Evolutionary conservation across 2,329 filamentous ascomycete species (phyloP).

Genomic region (Nannizzia gypsea): DNA sequence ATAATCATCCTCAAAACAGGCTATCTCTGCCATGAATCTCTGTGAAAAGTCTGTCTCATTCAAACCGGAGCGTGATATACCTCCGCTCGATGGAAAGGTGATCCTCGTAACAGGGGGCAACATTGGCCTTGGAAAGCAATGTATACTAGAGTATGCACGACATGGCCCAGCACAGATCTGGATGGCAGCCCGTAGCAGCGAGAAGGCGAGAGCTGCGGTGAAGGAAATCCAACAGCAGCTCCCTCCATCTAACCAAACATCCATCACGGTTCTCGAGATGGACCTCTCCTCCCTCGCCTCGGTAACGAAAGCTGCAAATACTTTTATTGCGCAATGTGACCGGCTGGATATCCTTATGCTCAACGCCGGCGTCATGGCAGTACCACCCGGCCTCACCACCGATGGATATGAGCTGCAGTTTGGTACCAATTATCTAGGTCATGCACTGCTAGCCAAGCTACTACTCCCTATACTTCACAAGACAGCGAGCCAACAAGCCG

Average conservation of each 20-base stretch:
- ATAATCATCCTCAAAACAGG: too few relatives aligned
- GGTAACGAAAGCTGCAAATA: slow-evolving; percentile 33
- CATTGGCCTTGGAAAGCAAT: slow-evolving; percentile 37
- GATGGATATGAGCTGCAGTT: slow-evolving; percentile 36
- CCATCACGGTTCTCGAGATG: slow-evolving; percentile 37
- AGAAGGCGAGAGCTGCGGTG: slow-evolving; percentile 35
- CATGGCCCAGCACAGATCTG: slow-evolving; percentile 44
- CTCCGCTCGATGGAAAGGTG: slow-evolving; percentile 38
- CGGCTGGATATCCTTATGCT: slow-evolving; percentile 37
- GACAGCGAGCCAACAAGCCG: slow-evolving; percentile 20
- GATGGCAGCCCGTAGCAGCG: slow-evolving; percentile 40
- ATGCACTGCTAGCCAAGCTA: slow-evolving; percentile 35
- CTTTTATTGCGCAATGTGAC: slow-evolving; percentile 29
- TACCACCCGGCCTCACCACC: slow-evolving; percentile 26
- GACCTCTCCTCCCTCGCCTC: slow-evolving; percentile 42
- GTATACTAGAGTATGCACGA: slow-evolving; percentile 36
- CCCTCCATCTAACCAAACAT: slow-evolving; percentile 13
- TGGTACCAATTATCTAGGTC: slow-evolving; percentile 38
- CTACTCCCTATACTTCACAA: slow-evolving; percentile 31
- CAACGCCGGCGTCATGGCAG: slow-evolving; percentile 39
- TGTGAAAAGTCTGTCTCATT: too few relatives aligned
- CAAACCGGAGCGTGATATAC: slow-evolving; percentile 35
- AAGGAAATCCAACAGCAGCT: slow-evolving; percentile 27
- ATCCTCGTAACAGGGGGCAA: slow-evolving; percentile 43
- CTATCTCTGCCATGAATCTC: too few relatives aligned